phyloP scores from a whole-genome alignment of 169 alveolate species.

The Amoebophrya sp. region DNA sequence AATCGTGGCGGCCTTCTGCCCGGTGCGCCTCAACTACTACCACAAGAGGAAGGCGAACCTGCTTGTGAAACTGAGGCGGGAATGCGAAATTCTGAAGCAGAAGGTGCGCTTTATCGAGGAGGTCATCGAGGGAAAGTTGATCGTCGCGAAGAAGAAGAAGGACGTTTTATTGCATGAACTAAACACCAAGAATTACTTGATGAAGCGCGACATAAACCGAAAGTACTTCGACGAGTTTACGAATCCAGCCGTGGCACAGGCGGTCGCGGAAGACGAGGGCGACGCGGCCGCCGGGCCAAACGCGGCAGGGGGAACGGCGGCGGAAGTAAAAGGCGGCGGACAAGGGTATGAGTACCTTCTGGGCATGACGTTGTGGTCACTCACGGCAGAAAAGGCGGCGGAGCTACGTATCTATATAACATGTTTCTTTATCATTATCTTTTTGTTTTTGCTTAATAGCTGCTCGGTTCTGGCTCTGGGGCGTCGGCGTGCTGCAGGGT shows the following conservation, averaged over 20 bases:
- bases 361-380: not conserved
- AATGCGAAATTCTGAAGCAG: not conserved
- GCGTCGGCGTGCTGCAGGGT: not conserved
- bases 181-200: not conserved
- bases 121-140: not conserved
- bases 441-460: not conserved
- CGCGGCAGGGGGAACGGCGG: not conserved
- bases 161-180: not conserved
- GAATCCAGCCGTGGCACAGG: not conserved
- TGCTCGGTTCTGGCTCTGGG: not conserved
- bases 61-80: not conserved
- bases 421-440: not conserved
- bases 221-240: not conserved
- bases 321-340: not conserved
- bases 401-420: not conserved
- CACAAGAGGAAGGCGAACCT: not conserved
- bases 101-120: not conserved
- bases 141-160: not conserved
- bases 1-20: not conserved
- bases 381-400: not conserved
- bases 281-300: too few species aligned
- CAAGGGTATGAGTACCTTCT: not conserved
- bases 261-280: not conserved
- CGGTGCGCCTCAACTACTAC: not conserved
- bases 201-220: not conserved